These are phyloP conservation scores for Leishmania lainsoni DNA, from an alignment of 208 protist genomes.

Conservation along the genomic window DNA sequence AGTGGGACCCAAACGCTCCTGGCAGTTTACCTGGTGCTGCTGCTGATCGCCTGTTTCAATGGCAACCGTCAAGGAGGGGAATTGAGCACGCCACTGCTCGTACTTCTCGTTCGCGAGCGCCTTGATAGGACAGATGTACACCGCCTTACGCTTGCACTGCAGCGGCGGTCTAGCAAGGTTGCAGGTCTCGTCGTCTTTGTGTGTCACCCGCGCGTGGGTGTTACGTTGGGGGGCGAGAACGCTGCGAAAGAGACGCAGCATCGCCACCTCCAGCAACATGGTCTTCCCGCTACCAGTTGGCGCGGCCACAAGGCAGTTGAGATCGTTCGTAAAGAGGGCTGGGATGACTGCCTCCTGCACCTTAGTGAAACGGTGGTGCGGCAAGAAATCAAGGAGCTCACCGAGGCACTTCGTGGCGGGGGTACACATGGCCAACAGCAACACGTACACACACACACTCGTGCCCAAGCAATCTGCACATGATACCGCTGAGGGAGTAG, in stretches of 20 bases:
- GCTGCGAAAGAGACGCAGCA: constrained; percentile 81
- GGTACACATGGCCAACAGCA: neutral
- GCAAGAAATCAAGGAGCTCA: constrained; percentile 47
- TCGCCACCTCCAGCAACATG: constrained; percentile 86
- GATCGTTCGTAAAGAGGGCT: constrained; percentile 44
- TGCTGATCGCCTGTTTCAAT: constrained; percentile 97
- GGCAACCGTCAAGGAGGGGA: constrained; percentile 74
- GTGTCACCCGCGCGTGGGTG: neutral
- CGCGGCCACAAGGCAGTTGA: constrained; percentile 81
- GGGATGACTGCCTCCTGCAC: constrained; percentile 80
- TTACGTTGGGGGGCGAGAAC: constrained; percentile 26
- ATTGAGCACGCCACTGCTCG: constrained; percentile 65
- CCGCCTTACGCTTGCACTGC: constrained; percentile 51
- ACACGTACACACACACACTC: neutral
- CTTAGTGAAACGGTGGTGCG: constrained; percentile 57
- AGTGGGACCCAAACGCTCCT: constrained; percentile 49
- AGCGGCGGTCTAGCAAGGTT: neutral
- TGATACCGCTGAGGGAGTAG: neutral
- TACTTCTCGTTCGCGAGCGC: constrained; percentile 90
- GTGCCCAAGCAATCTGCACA: neutral
- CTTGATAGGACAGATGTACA: constrained; percentile 94
- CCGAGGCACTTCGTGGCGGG: constrained; percentile 37
- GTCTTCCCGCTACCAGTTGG: constrained; percentile 93
- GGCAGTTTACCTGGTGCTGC: constrained; percentile 11
- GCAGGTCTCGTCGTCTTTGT: neutral